A percentile compares a stretch with the other conserved stretches of the same genome.
phyloP scores from a whole-genome alignment of 495 filamentous ascomycete species.

The Peziza echinospora region DNA sequence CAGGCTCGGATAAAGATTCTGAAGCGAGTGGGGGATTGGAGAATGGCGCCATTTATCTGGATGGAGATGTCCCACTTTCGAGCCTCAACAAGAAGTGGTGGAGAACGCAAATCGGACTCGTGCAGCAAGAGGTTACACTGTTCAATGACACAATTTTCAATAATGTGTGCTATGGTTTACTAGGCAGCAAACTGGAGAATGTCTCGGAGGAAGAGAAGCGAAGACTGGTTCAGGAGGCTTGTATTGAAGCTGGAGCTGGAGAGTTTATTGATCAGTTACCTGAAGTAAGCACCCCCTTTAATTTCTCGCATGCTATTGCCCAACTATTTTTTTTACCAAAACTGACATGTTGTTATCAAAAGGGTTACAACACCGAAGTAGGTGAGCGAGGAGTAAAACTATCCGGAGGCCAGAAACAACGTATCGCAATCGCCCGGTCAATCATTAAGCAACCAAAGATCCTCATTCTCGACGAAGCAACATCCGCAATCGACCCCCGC shows the following conservation, averaged over 20 bases:
- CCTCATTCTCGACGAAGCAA: slow-evolving; percentile 68
- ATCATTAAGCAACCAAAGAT: slow-evolving; percentile 62
- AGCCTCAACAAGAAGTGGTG: slow-evolving; percentile 40
- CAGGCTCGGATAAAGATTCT: neutral
- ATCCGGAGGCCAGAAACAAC: slow-evolving; percentile 24
- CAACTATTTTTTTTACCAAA: too few species aligned
- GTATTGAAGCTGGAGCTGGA: slow-evolving; percentile 37
- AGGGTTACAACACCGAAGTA: slow-evolving; percentile 35
- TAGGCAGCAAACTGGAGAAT: slow-evolving; percentile 40
- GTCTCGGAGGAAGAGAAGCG: slow-evolving; percentile 28
- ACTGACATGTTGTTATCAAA: too few species aligned
- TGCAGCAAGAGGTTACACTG: slow-evolving; percentile 48
- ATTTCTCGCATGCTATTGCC: too few species aligned
- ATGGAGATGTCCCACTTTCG: slow-evolving; percentile 3
- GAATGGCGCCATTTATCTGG: slow-evolving; percentile 10
- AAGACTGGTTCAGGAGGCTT: slow-evolving; percentile 35
- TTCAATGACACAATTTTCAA: slow-evolving; percentile 46
- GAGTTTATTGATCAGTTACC: slow-evolving; percentile 39
- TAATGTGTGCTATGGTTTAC: slow-evolving; percentile 42
- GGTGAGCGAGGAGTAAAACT: slow-evolving; percentile 24
- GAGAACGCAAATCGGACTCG: slow-evolving; percentile 41
- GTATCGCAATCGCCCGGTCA: slow-evolving; percentile 45
- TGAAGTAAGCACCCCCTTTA: slow-evolving; percentile 22
- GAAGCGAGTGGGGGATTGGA: neutral
- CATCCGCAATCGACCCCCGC: slow-evolving; percentile 37